Base-by-base conservation (phyloP, 805 yeast species). In the Kodamaea nitidulidarum region DNA sequence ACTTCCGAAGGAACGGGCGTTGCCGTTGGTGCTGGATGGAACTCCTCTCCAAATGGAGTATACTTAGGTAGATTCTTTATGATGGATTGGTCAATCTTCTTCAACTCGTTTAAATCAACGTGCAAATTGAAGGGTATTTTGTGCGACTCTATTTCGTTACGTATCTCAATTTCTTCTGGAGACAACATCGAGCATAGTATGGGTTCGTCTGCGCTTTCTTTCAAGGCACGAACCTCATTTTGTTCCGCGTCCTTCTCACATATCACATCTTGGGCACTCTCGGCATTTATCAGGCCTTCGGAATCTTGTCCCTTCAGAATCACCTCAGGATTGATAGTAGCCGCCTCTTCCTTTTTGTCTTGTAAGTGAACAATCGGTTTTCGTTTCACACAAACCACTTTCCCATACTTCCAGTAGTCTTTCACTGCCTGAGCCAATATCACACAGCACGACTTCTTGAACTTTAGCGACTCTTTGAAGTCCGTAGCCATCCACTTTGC, bases 401-500 rank as follows among this genome's bases (percentile, higher is more conserved):
- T 80, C 0, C 96, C 96, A 48, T 73, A 76, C 1, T 53, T 66
- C 95, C 95, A 87, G 56, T 80, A 88, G 44, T 86, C 95, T 53
- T 66, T 61, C 2, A 91, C 75, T 0, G 88, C 84, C 43, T 78
- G 81, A 0, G 96, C 84, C 22, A 90, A 63, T 32, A 71, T 67
- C 8, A 77, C 73, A 55, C 93, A 84, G 39, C 82, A 75, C 1
- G 88, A 85, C 42, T 78, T 65, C 55, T 83, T 87, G 54, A 72
- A 77, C 53, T 85, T 82, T 14, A 79, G 56, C 26, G 76, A 80
- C 55, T 88, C 95, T 39, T 72, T 76, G 50, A 81, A 80, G 52
- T 88, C 96, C 1, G 75, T 70, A 5, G 88, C 77, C 78, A 88
- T 73, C 95, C 96, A 88, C 44, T 77, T 77, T 54, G 80, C 84